Evolutionary conservation across 1,284 basidiomycete genomes (phyloP).

Genomic region (Bjerkandera adusta): DNA sequence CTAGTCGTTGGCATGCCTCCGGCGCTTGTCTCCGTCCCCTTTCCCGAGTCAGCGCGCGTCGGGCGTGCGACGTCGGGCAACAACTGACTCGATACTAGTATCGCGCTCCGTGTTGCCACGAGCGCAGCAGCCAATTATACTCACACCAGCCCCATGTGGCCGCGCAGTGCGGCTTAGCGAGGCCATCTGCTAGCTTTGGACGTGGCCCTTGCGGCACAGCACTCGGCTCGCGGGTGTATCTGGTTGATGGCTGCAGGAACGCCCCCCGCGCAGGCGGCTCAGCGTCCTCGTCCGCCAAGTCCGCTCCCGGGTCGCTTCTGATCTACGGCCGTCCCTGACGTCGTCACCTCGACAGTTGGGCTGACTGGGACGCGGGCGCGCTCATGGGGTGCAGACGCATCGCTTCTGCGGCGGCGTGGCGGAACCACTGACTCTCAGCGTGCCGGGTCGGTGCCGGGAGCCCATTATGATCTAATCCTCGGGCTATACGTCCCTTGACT

Average conservation of each 20-base stretch:
- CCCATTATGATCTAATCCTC: slow-evolving; percentile 1
- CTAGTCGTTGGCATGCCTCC: too few relatives aligned
- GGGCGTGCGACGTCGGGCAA: background rate
- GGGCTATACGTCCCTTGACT: slow-evolving; percentile 8
- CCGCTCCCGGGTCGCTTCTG: slow-evolving; percentile 8
- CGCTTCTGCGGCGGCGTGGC: slow-evolving; percentile 8
- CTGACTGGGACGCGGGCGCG: slow-evolving; percentile 4
- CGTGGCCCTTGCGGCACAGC: slow-evolving; percentile 7
- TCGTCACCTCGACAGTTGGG: slow-evolving; percentile 2
- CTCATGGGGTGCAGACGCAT: slow-evolving; percentile 6
- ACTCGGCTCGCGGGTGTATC: slow-evolving; percentile 4
- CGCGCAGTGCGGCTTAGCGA: slow-evolving; percentile 8
- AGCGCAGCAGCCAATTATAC: slow-evolving; percentile 2
- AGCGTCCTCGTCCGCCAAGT: slow-evolving; percentile 10
- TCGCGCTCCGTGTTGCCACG: background rate
- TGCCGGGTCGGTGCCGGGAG: slow-evolving; percentile 8
- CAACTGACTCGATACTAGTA: slow-evolving; percentile 5
- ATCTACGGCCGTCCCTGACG: slow-evolving; percentile 8
- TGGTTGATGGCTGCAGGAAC: background rate
- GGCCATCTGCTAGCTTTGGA: slow-evolving; percentile 1
- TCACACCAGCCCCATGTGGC: background rate
- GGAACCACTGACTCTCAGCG: slow-evolving; percentile 2
- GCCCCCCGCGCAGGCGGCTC: slow-evolving; percentile 5
- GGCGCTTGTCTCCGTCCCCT: too few relatives aligned
- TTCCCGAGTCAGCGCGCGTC: too few relatives aligned